Evolutionary conservation across 805 yeast genomes (phyloP), one percentile per base, ranked within the genome.

Genomic region (Torulaspora franciscae): DNA sequence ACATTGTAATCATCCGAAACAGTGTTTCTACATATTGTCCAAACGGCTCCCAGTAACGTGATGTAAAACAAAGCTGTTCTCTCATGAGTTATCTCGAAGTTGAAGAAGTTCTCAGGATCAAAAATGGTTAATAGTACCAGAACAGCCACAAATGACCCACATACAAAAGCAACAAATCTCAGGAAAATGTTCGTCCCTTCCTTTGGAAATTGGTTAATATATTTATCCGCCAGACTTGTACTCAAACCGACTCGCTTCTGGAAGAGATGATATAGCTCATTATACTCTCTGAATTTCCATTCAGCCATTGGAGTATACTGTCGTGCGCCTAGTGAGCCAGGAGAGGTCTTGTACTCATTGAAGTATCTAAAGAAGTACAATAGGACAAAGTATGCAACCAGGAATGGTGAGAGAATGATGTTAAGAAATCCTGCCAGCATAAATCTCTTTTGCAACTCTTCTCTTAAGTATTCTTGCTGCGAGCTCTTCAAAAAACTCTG

Each of bases 301-400:
- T 85, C 90, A 0, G 98, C 97, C 65, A 78, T 79, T 0, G 97
- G 96, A 0, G 98, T 87, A 60, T 88, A 93, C 55, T 89, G 95
- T 37, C 99, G 71, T 2, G 89, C 74, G 5, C 88, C 83, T 43
- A 93, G 72, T 8, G 88, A 72, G 1, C 89, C 80, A 0, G 99
- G 99, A 43, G 91, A 85, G 34, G 85, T 79, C 60, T 86, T 85
- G 62, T 85, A 89, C 64, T 91, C 98, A 62, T 90, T 90, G 66
- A 93, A 93, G 62, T 93, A 89, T 35, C 88, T 76, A 72, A 93
- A 83, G 58, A 93, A 91, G 64, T 88, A 87, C 45, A 89, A 74
- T 39, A 91, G 68, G 14, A 87, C 73, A 66, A 90, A 86, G 65
- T 93, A 93, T 4, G 81, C 69, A 13, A 89, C 91, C 42, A 91